Base-by-base conservation (phyloP, 805 yeast genomes). In the Tetrapisispora taiwanensis region DNA sequence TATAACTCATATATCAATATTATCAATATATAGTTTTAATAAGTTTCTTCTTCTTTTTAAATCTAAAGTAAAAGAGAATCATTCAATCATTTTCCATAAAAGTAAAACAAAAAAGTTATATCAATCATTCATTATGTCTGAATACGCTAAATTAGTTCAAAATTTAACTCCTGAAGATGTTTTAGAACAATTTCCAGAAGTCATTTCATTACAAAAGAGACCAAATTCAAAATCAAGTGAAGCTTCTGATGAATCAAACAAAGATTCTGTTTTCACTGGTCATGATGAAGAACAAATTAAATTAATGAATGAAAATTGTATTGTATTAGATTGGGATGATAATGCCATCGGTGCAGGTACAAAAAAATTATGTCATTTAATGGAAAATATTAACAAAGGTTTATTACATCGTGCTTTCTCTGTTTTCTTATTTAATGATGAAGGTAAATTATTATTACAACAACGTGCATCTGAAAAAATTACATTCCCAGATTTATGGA, bases 401-500 rank as follows among this genome's bases (percentile, higher is more conserved):
- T 71, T 92, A 40, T 71, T 92, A 47, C 99, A 92, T 67, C 77
- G 99, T 53, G 97, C 97, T 0, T 92, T 92, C 61, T 85, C 95
- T 22, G 96, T 89, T n/a, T 92, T 92, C 56, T 67, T 90, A 44
- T 92, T 92, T 70, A 82, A 88, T 63, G 76, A 75, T 19, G 76
- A 84, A 37, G 79, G 79, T 47, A 74, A 83, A 65, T 73, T 92
- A 49, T 72, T 92, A 46, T 71, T 92, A 53, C 99, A 92, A 68
- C 97, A 90, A 68, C 79, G 99, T 55, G 97, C 99, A 0, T 79
- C 80, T 41, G 97, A 92, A 62, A 92, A 92, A 65, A 92, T 92
- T 68, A 92, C 99, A 1, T 92, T 92, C 66, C 95, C 97, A 0
- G 79, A 79, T 46, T 79, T 89, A 82, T 92, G 99, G 99, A 92